Conservation (phyloP, 1,284 basidiomycete genomes). For the Acaromyces ingoldii region DNA sequence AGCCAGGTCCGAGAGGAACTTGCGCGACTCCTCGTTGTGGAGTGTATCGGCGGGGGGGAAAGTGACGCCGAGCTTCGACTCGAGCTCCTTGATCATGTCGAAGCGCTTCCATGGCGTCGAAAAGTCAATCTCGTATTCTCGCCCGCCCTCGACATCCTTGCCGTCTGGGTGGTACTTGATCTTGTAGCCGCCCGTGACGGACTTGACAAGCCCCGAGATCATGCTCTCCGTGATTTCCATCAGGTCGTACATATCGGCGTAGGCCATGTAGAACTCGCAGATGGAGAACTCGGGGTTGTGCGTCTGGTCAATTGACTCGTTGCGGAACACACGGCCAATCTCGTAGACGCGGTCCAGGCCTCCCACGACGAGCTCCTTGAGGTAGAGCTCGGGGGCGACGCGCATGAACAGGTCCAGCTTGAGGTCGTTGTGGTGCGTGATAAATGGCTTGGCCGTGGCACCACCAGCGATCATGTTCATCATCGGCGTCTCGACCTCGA, state of each 20-base stretch:
- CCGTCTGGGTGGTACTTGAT: conserved; percentile 89
- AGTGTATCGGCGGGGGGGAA: conserved; percentile 90
- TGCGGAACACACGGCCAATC: conserved; percentile 95
- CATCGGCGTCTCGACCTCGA: conserved; percentile 99
- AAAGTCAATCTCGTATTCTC: conserved; percentile 78
- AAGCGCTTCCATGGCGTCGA: conserved; percentile 96
- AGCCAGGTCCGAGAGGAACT: conserved; percentile 79
- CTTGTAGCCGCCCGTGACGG: conserved; percentile 76
- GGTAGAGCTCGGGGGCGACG: conserved; percentile 93
- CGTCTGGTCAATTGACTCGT: conserved; percentile 97
- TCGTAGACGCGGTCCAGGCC: conserved; percentile 97
- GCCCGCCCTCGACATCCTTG: conserved; percentile 63
- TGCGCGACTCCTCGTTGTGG: conserved; percentile 81
- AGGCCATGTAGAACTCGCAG: conserved; percentile 99
- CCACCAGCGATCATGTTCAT: conserved; percentile 95
- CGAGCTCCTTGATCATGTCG: conserved; percentile 91
- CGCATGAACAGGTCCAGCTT: conserved; percentile 96
- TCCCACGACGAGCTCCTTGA: conserved; percentile 96
- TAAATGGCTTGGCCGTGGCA: conserved; percentile 95
- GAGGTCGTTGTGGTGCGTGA: conserved; percentile 98
- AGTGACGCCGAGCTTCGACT: conserved; percentile 84
- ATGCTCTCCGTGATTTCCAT: conserved; percentile 96
- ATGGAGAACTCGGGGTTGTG: conserved; percentile 62
- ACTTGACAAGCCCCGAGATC: conserved; percentile 86
- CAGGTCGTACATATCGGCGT: conserved; percentile 97